Evolutionary conservation across 768 basidiomycete genomes (phyloP).

Genomic region (Stropharia rugosoannulata): DNA sequence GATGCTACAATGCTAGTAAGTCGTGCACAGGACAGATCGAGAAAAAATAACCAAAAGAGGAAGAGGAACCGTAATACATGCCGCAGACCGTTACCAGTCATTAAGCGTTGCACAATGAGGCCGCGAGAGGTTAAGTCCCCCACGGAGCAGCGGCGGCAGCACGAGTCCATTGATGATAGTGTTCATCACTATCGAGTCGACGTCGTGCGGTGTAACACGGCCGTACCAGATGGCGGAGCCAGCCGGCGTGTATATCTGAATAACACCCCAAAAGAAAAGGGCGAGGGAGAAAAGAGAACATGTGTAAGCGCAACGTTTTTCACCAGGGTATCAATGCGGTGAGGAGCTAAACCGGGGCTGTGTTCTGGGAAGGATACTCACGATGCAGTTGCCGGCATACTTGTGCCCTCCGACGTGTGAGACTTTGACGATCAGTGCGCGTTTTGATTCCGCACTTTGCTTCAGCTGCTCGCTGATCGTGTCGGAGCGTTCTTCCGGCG

Average conservation of each 20-base stretch:
- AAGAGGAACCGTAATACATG: not conserved
- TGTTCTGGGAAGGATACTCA: slow-evolving; percentile 38
- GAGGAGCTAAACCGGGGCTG: too few relatives aligned
- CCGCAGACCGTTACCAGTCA: slow-evolving; percentile 55
- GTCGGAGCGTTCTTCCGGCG: slow-evolving; percentile 52
- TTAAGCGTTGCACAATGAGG: slow-evolving; percentile 68
- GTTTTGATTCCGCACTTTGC: slow-evolving; percentile 54
- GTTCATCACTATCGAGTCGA: slow-evolving; percentile 80
- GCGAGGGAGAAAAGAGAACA: not conserved
- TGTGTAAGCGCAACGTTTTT: not conserved
- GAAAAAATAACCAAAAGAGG: not conserved
- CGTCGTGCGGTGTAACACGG: slow-evolving; percentile 87
- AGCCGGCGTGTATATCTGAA: slow-evolving; percentile 81
- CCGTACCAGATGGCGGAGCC: slow-evolving; percentile 94
- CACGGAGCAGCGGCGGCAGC: slow-evolving; percentile 81
- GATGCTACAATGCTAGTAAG: not conserved
- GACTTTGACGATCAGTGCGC: slow-evolving; percentile 80
- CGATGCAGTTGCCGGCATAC: slow-evolving; percentile 89
- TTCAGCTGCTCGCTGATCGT: slow-evolving; percentile 53
- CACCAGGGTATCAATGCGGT: not conserved
- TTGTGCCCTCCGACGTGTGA: slow-evolving; percentile 95
- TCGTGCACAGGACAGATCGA: not conserved
- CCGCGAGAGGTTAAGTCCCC: slow-evolving; percentile 75
- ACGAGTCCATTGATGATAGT: slow-evolving; percentile 86
- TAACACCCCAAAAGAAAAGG: slow-evolving; percentile 6